Percentiles rank a stretch among this genome's conserved stretches.
phyloP scores from a whole-genome alignment of 2,329 filamentous ascomycete species.

The Fusarium subtropicale region DNA sequence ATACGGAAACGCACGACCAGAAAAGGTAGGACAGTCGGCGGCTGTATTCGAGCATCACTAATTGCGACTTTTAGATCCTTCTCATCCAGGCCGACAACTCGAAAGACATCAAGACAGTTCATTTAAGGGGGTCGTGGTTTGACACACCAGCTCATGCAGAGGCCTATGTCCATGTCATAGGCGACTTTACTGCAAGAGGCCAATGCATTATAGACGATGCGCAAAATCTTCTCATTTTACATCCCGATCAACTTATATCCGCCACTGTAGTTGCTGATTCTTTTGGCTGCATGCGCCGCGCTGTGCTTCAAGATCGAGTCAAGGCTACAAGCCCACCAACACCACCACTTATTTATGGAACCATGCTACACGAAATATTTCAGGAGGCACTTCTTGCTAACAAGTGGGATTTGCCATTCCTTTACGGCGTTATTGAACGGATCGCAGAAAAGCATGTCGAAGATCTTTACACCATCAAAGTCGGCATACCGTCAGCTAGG shows the following conservation, averaged over 20 bases:
- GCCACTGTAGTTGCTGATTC: slow-evolving; percentile 97
- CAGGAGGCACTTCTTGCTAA: slow-evolving; percentile 89
- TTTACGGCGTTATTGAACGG: slow-evolving; percentile 73
- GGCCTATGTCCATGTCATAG: slow-evolving; percentile 88
- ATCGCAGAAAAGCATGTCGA: slow-evolving; percentile 84
- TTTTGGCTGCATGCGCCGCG: slow-evolving; percentile 88
- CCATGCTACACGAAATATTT: slow-evolving; percentile 94
- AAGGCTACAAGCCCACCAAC: slow-evolving; percentile 88
- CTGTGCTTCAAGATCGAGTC: slow-evolving; percentile 93
- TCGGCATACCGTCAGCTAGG: slow-evolving; percentile 76
- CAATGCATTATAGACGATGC: slow-evolving; percentile 86
- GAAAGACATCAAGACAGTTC: slow-evolving; percentile 73
- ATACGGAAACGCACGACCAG: slow-evolving; percentile 67
- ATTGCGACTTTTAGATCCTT: slow-evolving; percentile 69
- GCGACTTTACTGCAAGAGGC: slow-evolving; percentile 75
- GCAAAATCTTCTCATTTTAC: slow-evolving; percentile 86
- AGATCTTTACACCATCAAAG: slow-evolving; percentile 87
- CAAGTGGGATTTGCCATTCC: slow-evolving; percentile 77
- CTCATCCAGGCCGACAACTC: slow-evolving; percentile 83
- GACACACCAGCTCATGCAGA: slow-evolving; percentile 80
- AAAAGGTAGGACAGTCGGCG: slow-evolving; percentile 72
- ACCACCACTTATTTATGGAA: slow-evolving; percentile 88
- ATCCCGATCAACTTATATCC: slow-evolving; percentile 95
- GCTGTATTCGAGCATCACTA: slow-evolving; percentile 16
- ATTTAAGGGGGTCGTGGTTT: slow-evolving; percentile 86